Percentiles rank a stretch among this genome's conserved stretches.
Evolutionary conservation across 768 basidiomycete species (phyloP).

Genomic region (Boletus rubropictus): DNA sequence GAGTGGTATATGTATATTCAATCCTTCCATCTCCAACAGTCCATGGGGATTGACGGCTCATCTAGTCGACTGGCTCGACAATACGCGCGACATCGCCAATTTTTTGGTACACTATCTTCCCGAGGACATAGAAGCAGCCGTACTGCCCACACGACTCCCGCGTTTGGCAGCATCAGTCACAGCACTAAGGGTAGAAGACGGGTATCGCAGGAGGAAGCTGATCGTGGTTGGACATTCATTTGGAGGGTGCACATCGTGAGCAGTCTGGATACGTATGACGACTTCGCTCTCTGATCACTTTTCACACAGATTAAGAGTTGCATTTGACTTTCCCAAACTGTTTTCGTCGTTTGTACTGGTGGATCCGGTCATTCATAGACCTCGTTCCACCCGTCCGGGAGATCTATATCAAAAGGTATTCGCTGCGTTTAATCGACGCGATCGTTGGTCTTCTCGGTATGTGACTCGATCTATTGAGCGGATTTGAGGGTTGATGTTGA

Average conservation of each 20-base stretch:
- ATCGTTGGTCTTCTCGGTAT: conserved; percentile 59
- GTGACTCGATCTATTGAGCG: conserved; percentile 1
- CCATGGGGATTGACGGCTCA: background rate
- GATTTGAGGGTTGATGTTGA: background rate
- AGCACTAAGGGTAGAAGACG: conserved; percentile 37
- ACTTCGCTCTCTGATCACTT: background rate
- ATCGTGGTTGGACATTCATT: conserved; percentile 80
- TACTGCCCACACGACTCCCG: conserved; percentile 49
- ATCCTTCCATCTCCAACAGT: background rate
- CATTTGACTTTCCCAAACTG: conserved; percentile 54
- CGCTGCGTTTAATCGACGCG: conserved; percentile 54
- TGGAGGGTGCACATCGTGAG: conserved; percentile 73
- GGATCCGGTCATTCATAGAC: conserved; percentile 63
- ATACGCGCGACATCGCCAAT: conserved; percentile 70
- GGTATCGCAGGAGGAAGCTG: conserved; percentile 50
- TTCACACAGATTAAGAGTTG: conserved; percentile 52
- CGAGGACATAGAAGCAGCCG: conserved; percentile 23
- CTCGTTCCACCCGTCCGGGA: background rate
- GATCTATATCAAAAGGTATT: conserved; percentile 13
- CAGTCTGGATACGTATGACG: conserved; percentile 2
- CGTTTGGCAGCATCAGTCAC: conserved; percentile 43
- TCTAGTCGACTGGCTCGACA: conserved; percentile 73
- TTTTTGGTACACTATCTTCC: conserved; percentile 71
- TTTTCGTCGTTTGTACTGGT: conserved; percentile 70
- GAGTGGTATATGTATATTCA: conserved; percentile 52